Percentiles rank a stretch among this genome's conserved stretches.
These are phyloP conservation scores for Panus rudis DNA, from an alignment of 768 basidiomycete genomes.

Conservation along the genomic window DNA sequence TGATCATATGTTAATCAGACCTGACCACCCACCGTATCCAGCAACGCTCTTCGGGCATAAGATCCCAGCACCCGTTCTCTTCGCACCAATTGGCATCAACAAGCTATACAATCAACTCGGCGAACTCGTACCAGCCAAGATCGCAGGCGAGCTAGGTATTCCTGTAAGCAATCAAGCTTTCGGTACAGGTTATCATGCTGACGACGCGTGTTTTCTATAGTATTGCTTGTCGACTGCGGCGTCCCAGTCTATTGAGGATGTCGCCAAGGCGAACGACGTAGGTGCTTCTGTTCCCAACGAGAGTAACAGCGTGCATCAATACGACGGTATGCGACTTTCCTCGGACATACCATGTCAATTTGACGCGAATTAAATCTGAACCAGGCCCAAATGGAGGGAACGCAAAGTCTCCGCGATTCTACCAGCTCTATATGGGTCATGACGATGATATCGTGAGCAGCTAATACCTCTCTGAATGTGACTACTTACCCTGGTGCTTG, in stretches of 20 bases:
- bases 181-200: background rate
- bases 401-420: constrained; percentile 39
- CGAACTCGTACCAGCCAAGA: constrained; percentile 39
- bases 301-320: constrained; percentile 30
- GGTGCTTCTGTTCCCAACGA: constrained; percentile 31
- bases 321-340: constrained; percentile 17
- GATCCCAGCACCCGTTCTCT: constrained; percentile 44
- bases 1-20: background rate
- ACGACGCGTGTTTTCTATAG: constrained; percentile 14
- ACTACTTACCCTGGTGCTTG: background rate
- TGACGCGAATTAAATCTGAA: background rate
- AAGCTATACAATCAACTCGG: constrained; percentile 39
- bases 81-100: constrained; percentile 54
- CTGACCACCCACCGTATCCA: constrained; percentile 6
- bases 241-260: constrained; percentile 44
- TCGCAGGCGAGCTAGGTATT: constrained; percentile 42
- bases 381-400: constrained; percentile 25
- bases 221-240: constrained; percentile 47
- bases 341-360: background rate
- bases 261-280: constrained; percentile 39
- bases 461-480: background rate
- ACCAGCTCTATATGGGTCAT: constrained; percentile 50
- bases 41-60: constrained; percentile 39
- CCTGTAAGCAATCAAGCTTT: constrained; percentile 20
- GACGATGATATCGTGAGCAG: constrained; percentile 39